A percentile compares a stretch with the other conserved stretches of the same genome.
Conservation (phyloP, 805 yeast species). For the Wickerhamiella galacta region DNA sequence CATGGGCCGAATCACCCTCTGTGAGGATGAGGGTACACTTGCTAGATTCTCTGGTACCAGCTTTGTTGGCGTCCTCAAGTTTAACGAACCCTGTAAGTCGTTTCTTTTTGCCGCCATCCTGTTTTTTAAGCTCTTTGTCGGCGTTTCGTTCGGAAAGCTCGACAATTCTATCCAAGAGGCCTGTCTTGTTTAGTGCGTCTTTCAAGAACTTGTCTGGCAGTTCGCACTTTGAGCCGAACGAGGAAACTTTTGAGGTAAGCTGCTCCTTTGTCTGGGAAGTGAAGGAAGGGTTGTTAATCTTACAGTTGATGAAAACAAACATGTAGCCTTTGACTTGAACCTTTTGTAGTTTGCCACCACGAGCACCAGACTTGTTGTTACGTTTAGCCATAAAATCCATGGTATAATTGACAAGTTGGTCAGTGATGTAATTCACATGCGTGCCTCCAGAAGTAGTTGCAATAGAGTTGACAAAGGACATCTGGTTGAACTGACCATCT, state of each 20-base stretch:
- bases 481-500: slow-evolving; percentile 79
- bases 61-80: slow-evolving; percentile 87
- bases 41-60: slow-evolving; percentile 84
- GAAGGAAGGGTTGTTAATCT: slow-evolving; percentile 91
- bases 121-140: slow-evolving; percentile 68
- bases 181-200: slow-evolving; percentile 50
- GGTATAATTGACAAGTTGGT: slow-evolving; percentile 65
- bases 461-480: slow-evolving; percentile 91
- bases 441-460: slow-evolving; percentile 97
- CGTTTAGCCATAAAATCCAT: slow-evolving; percentile 58
- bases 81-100: slow-evolving; percentile 81
- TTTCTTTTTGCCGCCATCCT: slow-evolving; percentile 68
- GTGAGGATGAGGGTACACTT: slow-evolving; percentile 87
- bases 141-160: slow-evolving; percentile 81
- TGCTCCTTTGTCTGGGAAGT: slow-evolving; percentile 97
- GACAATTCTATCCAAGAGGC: slow-evolving; percentile 47
- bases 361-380: slow-evolving; percentile 30
- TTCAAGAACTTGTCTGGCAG: slow-evolving; percentile 63
- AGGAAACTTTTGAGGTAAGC: slow-evolving; percentile 70
- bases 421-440: slow-evolving; percentile 73
- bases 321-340: slow-evolving; percentile 79
- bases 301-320: slow-evolving; percentile 79
- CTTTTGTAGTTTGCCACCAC: slow-evolving; percentile 59
- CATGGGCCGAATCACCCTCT: slow-evolving; percentile 92
- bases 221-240: slow-evolving; percentile 76